Percentiles rank a stretch among this genome's conserved stretches.
Evolutionary conservation across 73 alveolate genomes (phyloP).

Genomic region (Tetrahymena elliotti): DNA sequence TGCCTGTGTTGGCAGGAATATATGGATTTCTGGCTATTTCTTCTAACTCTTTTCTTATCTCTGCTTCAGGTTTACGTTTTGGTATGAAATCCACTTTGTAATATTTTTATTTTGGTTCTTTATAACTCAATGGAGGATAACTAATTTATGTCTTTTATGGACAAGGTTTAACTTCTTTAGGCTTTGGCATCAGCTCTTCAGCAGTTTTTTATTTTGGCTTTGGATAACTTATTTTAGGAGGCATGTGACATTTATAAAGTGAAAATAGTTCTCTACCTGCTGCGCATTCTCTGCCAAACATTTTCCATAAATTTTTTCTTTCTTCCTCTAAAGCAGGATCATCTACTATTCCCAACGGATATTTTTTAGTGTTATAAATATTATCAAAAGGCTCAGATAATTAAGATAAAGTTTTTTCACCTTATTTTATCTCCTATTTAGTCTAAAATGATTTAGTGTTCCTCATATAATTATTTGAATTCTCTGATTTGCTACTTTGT

Average conservation of each 20-base stretch:
- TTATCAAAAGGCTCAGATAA: background rate
- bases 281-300: constrained; percentile 54
- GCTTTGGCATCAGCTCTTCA: constrained; percentile 16
- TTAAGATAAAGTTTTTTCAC: background rate
- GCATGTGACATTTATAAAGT: constrained; percentile 43
- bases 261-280: constrained; percentile 55
- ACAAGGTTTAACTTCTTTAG: constrained; percentile 42
- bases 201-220: constrained; percentile 40
- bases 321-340: background rate
- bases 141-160: constrained; percentile 51
- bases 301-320: constrained; percentile 39
- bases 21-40: constrained; percentile 37
- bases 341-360: background rate
- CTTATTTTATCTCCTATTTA: background rate
- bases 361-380: background rate
- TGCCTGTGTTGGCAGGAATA: constrained; percentile 49
- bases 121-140: constrained; percentile 45
- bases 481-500: background rate
- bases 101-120: constrained; percentile 18
- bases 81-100: constrained; percentile 53
- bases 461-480: background rate
- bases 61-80: constrained; percentile 53
- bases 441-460: background rate
- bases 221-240: constrained; percentile 56
- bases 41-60: constrained; percentile 50